These are phyloP conservation scores for Fusarium azukiicola DNA, from an alignment of 2,329 filamentous ascomycete genomes.

Conservation along the genomic window DNA sequence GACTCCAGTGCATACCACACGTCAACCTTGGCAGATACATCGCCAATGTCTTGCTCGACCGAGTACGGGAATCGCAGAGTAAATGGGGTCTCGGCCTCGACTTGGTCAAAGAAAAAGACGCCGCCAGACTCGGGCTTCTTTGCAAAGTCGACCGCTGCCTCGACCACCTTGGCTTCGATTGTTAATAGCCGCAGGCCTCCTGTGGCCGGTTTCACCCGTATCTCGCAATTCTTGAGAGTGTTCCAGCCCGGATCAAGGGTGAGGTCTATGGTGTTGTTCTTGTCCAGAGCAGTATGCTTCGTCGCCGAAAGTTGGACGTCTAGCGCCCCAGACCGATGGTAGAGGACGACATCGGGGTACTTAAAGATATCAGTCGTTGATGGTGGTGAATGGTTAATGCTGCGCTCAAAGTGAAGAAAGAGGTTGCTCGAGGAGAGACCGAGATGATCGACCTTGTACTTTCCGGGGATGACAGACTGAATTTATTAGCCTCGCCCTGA, in stretches of 20 bases:
- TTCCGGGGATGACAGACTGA: slow-evolving; percentile 84
- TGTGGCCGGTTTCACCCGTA: slow-evolving; percentile 82
- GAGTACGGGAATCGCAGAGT: slow-evolving; percentile 89
- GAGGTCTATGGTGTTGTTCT: slow-evolving; percentile 88
- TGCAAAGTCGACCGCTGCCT: slow-evolving; percentile 65
- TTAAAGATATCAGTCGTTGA: slow-evolving; percentile 75
- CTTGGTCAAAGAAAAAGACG: slow-evolving; percentile 71
- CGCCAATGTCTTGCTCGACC: slow-evolving; percentile 87
- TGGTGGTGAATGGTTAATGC: slow-evolving; percentile 70
- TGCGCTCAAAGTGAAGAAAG: slow-evolving; percentile 82
- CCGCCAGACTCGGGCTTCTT: slow-evolving; percentile 77
- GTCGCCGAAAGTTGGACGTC: slow-evolving; percentile 84
- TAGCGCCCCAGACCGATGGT: slow-evolving; percentile 85
- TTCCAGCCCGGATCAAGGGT: slow-evolving; percentile 89
- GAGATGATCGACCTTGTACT: slow-evolving; percentile 88
- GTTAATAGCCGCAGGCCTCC: slow-evolving; percentile 83
- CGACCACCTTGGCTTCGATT: slow-evolving; percentile 76
- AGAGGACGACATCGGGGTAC: slow-evolving; percentile 84
- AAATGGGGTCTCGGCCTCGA: slow-evolving; percentile 70
- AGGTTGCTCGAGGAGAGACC: slow-evolving; percentile 83
- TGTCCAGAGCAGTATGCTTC: slow-evolving; percentile 88
- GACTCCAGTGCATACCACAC: slow-evolving; percentile 85
- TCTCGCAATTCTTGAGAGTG: slow-evolving; percentile 77
- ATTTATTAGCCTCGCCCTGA: slow-evolving; percentile 52
- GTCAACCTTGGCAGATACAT: slow-evolving; percentile 88